Evolutionary conservation across 192 early-diverging fungal species (phyloP).

Genomic region (Linnemannia zychae): DNA sequence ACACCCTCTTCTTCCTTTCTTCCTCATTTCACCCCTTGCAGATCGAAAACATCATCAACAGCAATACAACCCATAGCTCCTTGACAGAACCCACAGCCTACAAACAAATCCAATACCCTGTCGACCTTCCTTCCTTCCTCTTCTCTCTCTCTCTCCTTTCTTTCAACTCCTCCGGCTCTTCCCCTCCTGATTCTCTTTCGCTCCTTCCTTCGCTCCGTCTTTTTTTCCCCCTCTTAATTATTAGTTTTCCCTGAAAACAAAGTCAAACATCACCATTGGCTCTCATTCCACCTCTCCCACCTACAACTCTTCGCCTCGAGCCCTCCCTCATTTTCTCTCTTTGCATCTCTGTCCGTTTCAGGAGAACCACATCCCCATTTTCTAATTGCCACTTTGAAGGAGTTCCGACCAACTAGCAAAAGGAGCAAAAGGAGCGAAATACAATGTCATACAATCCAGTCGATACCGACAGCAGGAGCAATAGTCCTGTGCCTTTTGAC

Average conservation of each 20-base stretch:
- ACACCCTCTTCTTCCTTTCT: not conserved
- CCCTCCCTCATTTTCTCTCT: slow-evolving; percentile 3
- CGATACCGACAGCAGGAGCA: slow-evolving; percentile 36
- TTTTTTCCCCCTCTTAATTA: not conserved
- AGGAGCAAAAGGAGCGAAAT: not conserved
- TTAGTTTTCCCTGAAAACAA: not conserved
- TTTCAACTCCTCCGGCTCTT: not conserved
- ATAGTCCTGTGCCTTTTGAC: slow-evolving; percentile 28
- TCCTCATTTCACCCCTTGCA: not conserved
- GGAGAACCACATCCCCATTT: not conserved
- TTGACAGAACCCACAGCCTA: not conserved
- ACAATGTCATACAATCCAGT: slow-evolving; percentile 39
- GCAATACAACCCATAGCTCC: not conserved
- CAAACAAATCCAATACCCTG: not conserved
- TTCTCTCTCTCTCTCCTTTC: slow-evolving; percentile 1
- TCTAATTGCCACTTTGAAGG: not conserved
- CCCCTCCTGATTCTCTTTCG: not conserved
- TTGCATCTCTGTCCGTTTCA: not conserved
- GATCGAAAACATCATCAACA: not conserved
- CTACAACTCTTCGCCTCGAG: not conserved
- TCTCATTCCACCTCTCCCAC: not conserved
- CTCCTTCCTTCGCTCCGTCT: slow-evolving; percentile 9
- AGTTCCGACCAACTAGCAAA: not conserved
- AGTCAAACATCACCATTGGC: not conserved
- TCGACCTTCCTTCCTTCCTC: not conserved